Conservation (phyloP, 768 basidiomycete species). For the Amanita phalloides region DNA sequence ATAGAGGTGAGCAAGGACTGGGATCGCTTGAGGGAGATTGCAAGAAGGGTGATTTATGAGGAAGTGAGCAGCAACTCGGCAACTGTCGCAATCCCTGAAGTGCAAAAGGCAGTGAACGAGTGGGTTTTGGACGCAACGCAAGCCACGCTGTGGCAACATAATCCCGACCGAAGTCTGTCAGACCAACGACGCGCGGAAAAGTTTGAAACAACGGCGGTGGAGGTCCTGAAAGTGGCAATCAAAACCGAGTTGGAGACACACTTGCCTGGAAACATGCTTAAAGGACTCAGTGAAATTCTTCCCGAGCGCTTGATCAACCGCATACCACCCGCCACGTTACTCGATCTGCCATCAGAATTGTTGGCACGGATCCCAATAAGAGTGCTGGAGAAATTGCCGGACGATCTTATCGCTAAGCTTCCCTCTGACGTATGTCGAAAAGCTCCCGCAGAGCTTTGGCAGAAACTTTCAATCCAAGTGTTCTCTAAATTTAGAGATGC, state of each 20-base stretch:
- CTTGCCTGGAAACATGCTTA: background rate
- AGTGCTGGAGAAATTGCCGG: background rate
- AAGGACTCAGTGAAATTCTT: background rate
- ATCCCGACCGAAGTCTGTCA: background rate
- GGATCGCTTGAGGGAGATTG: background rate
- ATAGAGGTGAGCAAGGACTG: background rate
- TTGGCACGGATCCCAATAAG: background rate
- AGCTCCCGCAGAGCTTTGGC: background rate
- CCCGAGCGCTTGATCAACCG: constrained; percentile 1
- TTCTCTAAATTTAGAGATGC: background rate
- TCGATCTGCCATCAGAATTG: background rate
- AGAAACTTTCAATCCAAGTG: background rate
- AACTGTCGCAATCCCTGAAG: background rate
- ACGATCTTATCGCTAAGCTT: background rate
- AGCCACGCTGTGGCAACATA: background rate
- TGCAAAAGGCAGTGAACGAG: background rate
- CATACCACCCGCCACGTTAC: background rate
- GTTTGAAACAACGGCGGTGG: background rate
- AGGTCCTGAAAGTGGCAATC: background rate
- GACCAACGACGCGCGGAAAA: background rate
- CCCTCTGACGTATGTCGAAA: background rate
- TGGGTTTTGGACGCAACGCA: background rate
- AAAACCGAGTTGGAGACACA: background rate
- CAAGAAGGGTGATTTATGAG: background rate
- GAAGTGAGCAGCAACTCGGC: background rate